These are phyloP conservation scores for Babesia caballi DNA, from an alignment of 169 alveolate genomes.

Conservation along the genomic window DNA sequence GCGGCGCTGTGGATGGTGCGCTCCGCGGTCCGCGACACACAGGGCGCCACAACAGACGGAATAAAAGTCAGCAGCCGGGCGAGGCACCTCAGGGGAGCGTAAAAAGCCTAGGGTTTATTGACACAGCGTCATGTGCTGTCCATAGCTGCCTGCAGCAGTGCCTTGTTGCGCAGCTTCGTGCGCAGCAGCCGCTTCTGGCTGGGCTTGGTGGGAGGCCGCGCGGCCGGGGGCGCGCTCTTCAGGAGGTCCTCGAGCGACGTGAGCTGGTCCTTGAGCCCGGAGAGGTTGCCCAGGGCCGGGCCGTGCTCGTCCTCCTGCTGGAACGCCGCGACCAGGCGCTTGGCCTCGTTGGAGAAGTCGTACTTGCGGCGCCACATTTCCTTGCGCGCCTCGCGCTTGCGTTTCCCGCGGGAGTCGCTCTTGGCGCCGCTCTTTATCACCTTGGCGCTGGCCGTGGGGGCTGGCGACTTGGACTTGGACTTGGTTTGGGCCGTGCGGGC, in stretches of 20 bases:
- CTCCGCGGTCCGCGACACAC: too few relatives aligned
- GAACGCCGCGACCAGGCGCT: constrained; percentile 37
- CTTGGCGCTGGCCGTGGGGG: not conserved
- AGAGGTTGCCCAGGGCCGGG: constrained; percentile 52
- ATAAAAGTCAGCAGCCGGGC: too few relatives aligned
- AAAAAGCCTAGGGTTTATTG: not conserved
- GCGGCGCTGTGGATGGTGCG: too few relatives aligned
- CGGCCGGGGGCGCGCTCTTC: constrained; percentile 4
- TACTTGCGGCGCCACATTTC: constrained; percentile 55
- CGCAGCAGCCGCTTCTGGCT: constrained; percentile 23
- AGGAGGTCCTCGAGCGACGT: constrained; percentile 7
- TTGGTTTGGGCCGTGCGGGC: not conserved
- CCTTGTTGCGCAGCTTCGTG: constrained; percentile 17
- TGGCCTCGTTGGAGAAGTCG: constrained; percentile 51
- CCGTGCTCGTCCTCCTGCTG: constrained; percentile 59
- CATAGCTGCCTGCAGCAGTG: constrained; percentile 25
- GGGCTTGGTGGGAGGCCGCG: not conserved
- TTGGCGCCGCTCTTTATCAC: constrained; percentile 11
- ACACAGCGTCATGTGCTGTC: not conserved
- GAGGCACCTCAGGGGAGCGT: too few relatives aligned
- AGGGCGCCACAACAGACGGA: too few relatives aligned
- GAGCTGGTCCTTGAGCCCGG: constrained; percentile 11
- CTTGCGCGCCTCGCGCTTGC: constrained; percentile 58
- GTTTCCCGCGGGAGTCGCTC: constrained; percentile 46
- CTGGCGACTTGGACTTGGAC: not conserved